Percentiles rank a stretch among this genome's conserved stretches.
Evolutionary conservation across 306 rosid species (phyloP).

Genomic region (Cucumis cinereus): DNA sequence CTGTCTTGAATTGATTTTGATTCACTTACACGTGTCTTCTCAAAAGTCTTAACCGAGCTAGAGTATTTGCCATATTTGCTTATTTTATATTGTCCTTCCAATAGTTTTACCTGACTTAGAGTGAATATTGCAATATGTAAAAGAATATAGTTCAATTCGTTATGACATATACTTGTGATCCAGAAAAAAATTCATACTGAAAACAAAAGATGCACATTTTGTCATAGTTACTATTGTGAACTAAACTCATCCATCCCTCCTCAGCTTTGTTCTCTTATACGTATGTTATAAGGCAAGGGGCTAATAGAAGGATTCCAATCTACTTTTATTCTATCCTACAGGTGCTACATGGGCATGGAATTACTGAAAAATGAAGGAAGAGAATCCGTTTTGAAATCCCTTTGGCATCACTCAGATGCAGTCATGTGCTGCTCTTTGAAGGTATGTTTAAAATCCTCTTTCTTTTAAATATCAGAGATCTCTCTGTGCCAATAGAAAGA

Average conservation of each 20-base stretch:
- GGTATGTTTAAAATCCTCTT: constrained; percentile 22
- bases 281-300: background rate
- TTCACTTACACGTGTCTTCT: background rate
- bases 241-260: background rate
- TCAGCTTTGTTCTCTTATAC: background rate
- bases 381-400: constrained; percentile 73
- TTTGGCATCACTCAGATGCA: constrained; percentile 95
- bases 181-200: no score
- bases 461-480: background rate
- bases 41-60: background rate
- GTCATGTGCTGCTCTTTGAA: constrained; percentile 80
- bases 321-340: constrained; percentile 11
- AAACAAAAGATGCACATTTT: no score
- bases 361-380: constrained; percentile 69
- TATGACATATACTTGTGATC: no score
- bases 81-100: background rate
- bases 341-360: constrained; percentile 84
- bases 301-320: constrained; percentile 20
- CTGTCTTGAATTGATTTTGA: background rate
- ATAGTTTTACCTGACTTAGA: background rate
- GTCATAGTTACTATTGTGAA: background rate
- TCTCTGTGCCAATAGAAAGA: background rate
- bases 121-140: no score
- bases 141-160: no score
- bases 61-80: background rate